Evolutionary conservation across 1,284 basidiomycete species (phyloP), one percentile per base, ranked within the genome.

Genomic region (Sparassis latifolia): DNA sequence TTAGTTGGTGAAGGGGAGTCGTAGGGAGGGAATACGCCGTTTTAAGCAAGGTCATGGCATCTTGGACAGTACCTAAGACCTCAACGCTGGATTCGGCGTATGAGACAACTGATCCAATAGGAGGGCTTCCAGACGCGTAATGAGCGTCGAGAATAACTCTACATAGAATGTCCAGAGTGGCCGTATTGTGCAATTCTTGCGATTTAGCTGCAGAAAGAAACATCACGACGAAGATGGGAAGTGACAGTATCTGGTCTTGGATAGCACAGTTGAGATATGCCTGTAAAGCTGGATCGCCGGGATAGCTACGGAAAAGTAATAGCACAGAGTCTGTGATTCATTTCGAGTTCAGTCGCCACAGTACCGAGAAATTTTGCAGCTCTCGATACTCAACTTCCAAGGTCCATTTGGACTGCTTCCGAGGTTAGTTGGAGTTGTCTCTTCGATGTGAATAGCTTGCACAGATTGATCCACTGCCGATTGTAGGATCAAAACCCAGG

Each of bases 131-230:
- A 30, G 79, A 76, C 10, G 77, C 67, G 59, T 84, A 82, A 60
- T 86, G 80, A 2, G 70, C 70, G 49, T 85, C 77, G 42, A 87
- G 67, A 4, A 78, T 80, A 39, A 82, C 71, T 44, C 77, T 76
- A 63, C 84, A 88, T 6, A 89, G 76, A 58, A 77, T 76, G 60
- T 86, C 79, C 38, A 89, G 69, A 2, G 85, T 89, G 0, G 80
- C 75, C 6, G 76, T 68, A 39, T 79, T 72, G 55, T 84, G 82
- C 32, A 87, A 59, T 37, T 82, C 69, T 28, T 68, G 62, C 7
- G 74, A 72, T 33, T 68, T 67, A 32, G 69, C 69, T 3, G 71
- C 71, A 12, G 65, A 67, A 7, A 79, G 63, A 52, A 79, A 78
- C 2, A 80, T 80, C 3, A 79, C 62, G 4, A 86, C 73, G 59